phyloP scores from a whole-genome alignment of 2,329 filamentous ascomycete species.

The Fusarium sp. region DNA sequence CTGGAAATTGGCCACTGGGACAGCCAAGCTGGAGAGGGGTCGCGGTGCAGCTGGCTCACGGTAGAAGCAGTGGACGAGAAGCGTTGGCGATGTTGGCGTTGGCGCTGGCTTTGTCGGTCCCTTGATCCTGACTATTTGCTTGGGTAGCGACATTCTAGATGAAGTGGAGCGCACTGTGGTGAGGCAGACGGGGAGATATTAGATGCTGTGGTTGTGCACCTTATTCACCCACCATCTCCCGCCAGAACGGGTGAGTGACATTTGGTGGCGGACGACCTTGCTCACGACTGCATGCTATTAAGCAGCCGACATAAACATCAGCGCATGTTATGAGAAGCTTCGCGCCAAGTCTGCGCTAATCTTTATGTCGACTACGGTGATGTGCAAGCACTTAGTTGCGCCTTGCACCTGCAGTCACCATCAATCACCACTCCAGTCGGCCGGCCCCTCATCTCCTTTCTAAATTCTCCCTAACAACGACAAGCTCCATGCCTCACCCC shows the following conservation, averaged over 20 bases:
- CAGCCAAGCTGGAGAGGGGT: conserved; percentile 14
- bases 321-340: too few species aligned
- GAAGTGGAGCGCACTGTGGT: conserved; percentile 13
- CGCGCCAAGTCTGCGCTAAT: too few species aligned
- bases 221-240: background rate
- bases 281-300: background rate
- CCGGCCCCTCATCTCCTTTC: conserved; percentile 24
- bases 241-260: background rate
- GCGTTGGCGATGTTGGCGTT: background rate
- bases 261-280: background rate
- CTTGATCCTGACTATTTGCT: background rate
- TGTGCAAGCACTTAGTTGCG: background rate
- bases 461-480: background rate
- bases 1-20: conserved; percentile 33
- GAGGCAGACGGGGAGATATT: background rate
- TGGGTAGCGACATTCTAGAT: background rate
- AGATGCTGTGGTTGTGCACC: background rate
- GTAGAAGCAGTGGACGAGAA: conserved; percentile 2
- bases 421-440: conserved; percentile 4
- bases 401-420: background rate
- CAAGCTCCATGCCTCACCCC: conserved; percentile 1
- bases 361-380: too few species aligned
- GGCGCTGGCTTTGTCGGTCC: background rate
- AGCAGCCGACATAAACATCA: background rate
- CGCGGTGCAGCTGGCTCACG: background rate